Conservation (phyloP, 805 yeast genomes). For the Candida xiaguanensis region DNA sequence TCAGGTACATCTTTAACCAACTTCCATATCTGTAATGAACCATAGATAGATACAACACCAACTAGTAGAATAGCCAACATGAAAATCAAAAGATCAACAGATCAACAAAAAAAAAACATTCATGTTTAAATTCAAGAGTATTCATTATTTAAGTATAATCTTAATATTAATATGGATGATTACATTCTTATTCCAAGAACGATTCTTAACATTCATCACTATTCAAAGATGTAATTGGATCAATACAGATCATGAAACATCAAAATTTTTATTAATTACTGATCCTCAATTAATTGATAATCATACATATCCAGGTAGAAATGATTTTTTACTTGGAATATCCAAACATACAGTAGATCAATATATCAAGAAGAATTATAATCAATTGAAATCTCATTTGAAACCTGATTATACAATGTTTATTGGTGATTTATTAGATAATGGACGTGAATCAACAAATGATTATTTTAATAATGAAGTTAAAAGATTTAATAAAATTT, state of each 20-base stretch:
- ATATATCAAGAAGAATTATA: conserved; percentile 36
- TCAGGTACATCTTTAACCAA: conserved; percentile 53
- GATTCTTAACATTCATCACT: conserved; percentile 22
- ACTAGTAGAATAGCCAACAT: conserved; percentile 10
- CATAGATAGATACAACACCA: conserved; percentile 15
- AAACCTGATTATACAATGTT: conserved; percentile 36
- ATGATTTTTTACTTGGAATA: conserved; percentile 23
- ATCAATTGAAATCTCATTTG: conserved; percentile 25
- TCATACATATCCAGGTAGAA: conserved; percentile 43
- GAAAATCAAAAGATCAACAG: not conserved
- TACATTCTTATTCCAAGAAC: conserved; percentile 30
- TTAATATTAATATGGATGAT: conserved; percentile 25
- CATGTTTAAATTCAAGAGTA: conserved; percentile 23
- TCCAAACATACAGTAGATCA: conserved; percentile 41
- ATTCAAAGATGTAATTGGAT: conserved; percentile 33
- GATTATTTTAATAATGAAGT: conserved; percentile 26
- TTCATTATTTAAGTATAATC: conserved; percentile 22
- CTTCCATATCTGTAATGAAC: conserved; percentile 24
- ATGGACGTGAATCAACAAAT: conserved; percentile 33
- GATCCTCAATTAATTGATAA: conserved; percentile 44
- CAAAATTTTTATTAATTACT: conserved; percentile 35
- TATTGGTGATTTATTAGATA: conserved; percentile 42
- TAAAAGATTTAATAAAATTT: conserved; percentile 30
- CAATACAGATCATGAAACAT: conserved; percentile 1
- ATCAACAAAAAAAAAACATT: not conserved